A percentile compares a stretch with the other conserved stretches of the same genome.
These are phyloP conservation scores for Leucocoprinus sp. DNA, from an alignment of 768 basidiomycete genomes.

Conservation along the genomic window DNA sequence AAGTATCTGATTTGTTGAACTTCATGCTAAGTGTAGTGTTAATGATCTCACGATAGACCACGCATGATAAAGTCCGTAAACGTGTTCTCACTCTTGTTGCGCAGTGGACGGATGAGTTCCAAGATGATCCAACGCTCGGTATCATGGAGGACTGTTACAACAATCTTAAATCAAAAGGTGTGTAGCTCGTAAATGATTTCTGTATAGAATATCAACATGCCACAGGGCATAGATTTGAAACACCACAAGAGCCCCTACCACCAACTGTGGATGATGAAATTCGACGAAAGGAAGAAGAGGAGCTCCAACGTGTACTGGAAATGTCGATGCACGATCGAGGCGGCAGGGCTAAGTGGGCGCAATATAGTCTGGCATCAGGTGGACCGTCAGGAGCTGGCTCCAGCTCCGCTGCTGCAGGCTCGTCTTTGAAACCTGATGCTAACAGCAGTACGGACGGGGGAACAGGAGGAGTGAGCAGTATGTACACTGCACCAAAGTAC, in stretches of 20 bases:
- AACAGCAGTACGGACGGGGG: background rate
- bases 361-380: conserved; percentile 31
- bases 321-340: conserved; percentile 91
- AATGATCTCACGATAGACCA: conserved; percentile 44
- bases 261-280: conserved; percentile 71
- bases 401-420: conserved; percentile 14
- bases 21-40: background rate
- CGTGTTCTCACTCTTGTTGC: conserved; percentile 66
- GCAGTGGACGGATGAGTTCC: conserved; percentile 81
- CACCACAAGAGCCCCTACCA: conserved; percentile 53
- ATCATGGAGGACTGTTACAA: conserved; percentile 90
- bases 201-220: background rate
- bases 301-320: conserved; percentile 86
- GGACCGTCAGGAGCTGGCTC: conserved; percentile 15
- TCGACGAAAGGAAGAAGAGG: conserved; percentile 84
- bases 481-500: conserved; percentile 29
- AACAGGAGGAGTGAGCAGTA: background rate
- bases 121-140: conserved; percentile 69
- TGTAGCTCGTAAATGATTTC: conserved; percentile 3
- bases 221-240: conserved; percentile 66
- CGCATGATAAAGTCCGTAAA: conserved; percentile 85
- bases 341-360: conserved; percentile 52
- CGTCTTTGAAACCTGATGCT: conserved; percentile 4
- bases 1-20: conserved; percentile 15
- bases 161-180: conserved; percentile 75